Conservation (phyloP, 257 asterid genomes). For the Voacanga thouarsii region DNA sequence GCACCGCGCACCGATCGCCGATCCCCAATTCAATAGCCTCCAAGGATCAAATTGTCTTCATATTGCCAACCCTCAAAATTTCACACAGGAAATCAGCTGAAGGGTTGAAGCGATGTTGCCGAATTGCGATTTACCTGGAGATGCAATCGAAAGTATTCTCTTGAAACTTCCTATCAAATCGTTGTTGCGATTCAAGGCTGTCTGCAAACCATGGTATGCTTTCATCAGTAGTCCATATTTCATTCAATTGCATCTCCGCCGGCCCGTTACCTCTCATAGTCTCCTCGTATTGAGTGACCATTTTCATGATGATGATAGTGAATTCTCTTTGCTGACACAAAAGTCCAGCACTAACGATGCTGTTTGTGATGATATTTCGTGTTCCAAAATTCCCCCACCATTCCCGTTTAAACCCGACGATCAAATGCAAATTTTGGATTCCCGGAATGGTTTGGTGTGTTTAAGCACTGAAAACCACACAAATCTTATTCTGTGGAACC, state of each 20-base stretch:
- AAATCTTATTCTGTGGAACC: neutral
- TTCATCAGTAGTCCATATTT: neutral
- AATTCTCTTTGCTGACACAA: neutral
- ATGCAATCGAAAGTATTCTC: neutral
- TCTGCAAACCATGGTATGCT: constrained; percentile 5
- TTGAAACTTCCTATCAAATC: constrained; percentile 5
- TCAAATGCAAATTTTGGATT: neutral
- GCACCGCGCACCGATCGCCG: too few species aligned
- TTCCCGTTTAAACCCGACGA: neutral
- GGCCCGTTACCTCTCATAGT: neutral
- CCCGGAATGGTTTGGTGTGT: constrained; percentile 5
- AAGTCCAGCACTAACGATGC: neutral
- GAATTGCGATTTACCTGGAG: neutral
- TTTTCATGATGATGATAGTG: neutral
- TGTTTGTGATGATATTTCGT: neutral
- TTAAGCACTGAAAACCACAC: neutral
- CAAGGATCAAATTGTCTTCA: neutral
- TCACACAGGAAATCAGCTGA: neutral
- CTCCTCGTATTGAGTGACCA: neutral
- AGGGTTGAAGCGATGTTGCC: neutral
- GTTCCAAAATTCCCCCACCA: neutral
- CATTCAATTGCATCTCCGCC: neutral
- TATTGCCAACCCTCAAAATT: neutral
- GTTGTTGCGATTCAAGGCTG: neutral
- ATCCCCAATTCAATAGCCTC: neutral